Evolutionary conservation across 2,329 filamentous ascomycete species (phyloP), one percentile per base, ranked within the genome.

Genomic region (Beauveria asiatica): DNA sequence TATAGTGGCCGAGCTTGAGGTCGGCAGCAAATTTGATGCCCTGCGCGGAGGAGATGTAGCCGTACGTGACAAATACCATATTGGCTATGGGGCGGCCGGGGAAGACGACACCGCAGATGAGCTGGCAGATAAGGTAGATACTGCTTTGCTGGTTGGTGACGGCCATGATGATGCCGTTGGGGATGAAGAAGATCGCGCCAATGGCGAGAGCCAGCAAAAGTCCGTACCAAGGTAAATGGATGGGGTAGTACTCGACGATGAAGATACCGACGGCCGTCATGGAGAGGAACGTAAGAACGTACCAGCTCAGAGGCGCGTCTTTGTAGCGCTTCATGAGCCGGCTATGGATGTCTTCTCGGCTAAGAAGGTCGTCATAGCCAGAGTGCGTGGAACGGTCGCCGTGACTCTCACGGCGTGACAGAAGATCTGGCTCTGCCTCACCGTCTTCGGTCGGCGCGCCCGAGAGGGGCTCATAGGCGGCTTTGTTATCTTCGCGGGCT

Each of bases 51-150:
- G 89, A 92, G 69, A 94, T 94, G 73, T 94, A 95, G 63, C 90
- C 90, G 70, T 94, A 96, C 0, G 90, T 94, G 52, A 93, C 90
- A 67, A 95, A 96, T 41, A 95, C 89, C 91, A 95, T 95, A 72
- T 95, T 94, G 55, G 90, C 91, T 11, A 95, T 89, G 1, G 91
- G 91, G 1, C 88, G 86, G 30, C 91, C 91, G 0, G 90, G 90
- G 70, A 95, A 95, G 17, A 91, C 79, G 55, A 83, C 85, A 58
- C 91, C 91, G 64, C 89, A 93, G 64, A 94, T 86, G 61, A 95
- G 81, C 73, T 94, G 90, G 71, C 90, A 93, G 67, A 94, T 89
- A 41, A 94, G 81, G 70, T 93, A 94, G 65, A 93, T 90, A 71
- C 87, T 90, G 72, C 86, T 90, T 72, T 94, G 89, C 70, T 93